Evolutionary conservation across 1,284 basidiomycete genomes (phyloP).

Genomic region (Puccinia triticina): DNA sequence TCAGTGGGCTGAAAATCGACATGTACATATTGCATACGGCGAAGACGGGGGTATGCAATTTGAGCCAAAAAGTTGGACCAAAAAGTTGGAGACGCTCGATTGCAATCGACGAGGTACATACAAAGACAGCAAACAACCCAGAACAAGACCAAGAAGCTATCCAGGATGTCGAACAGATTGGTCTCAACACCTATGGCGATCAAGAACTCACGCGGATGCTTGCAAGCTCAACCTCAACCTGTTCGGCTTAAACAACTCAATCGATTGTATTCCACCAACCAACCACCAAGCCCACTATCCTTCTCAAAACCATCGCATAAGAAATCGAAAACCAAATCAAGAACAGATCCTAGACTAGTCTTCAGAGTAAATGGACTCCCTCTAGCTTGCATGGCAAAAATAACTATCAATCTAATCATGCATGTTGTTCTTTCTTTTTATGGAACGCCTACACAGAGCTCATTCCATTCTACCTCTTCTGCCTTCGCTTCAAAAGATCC

Average conservation of each 20-base stretch:
- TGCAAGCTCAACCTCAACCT: constrained; percentile 3
- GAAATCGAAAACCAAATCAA: not conserved
- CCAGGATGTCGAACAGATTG: constrained; percentile 3
- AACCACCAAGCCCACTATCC: no score
- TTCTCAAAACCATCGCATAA: constrained; percentile 6
- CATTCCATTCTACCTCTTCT: constrained; percentile 71
- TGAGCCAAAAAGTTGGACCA: not conserved
- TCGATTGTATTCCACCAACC: constrained; percentile 7
- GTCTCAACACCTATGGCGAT: not conserved
- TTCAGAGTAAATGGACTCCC: not conserved
- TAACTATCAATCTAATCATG: not conserved
- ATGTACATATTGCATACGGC: no score
- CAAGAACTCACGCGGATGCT: constrained; percentile 26
- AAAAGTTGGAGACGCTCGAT: no score
- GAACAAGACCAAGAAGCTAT: not conserved
- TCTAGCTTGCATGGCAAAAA: not conserved
- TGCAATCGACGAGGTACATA: no score
- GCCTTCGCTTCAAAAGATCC: constrained; percentile 77
- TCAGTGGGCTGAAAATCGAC: no score
- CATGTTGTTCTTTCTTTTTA: not conserved
- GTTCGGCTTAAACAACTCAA: not conserved
- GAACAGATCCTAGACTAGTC: not conserved
- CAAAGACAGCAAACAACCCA: not conserved
- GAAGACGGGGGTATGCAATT: not conserved
- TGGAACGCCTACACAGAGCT: constrained; percentile 7